Conservation (phyloP, 192 early-diverging fungal species). For the Coemansia sp. region DNA sequence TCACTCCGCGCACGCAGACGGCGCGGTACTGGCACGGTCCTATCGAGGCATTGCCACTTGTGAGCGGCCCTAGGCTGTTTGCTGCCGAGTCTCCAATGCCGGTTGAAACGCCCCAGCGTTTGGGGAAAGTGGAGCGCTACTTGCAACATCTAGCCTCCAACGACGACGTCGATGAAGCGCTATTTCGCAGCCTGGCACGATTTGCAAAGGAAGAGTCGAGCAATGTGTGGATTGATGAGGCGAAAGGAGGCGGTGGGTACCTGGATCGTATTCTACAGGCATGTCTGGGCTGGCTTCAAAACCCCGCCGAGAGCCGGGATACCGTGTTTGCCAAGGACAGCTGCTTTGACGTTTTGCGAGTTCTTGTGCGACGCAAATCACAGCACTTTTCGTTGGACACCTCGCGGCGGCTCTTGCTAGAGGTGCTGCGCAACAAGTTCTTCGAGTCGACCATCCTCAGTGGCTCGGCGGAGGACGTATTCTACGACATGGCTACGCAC, state of each 20-base stretch:
- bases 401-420: slow-evolving; percentile 42
- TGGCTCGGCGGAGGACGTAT: slow-evolving; percentile 54
- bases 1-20: slow-evolving; percentile 49
- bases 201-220: slow-evolving; percentile 56
- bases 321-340: slow-evolving; percentile 54
- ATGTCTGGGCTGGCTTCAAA: slow-evolving; percentile 52
- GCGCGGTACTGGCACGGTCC: slow-evolving; percentile 55
- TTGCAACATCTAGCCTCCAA: slow-evolving; percentile 35
- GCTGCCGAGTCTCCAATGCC: slow-evolving; percentile 44
- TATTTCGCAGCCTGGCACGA: slow-evolving; percentile 53
- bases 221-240: slow-evolving; percentile 31
- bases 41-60: slow-evolving; percentile 20
- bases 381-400: slow-evolving; percentile 44
- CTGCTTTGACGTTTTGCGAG: slow-evolving; percentile 56
- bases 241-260: slow-evolving; percentile 30
- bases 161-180: slow-evolving; percentile 38
- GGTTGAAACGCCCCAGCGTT: slow-evolving; percentile 36
- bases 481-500: slow-evolving; percentile 49
- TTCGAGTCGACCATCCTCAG: slow-evolving; percentile 53
- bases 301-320: slow-evolving; percentile 45
- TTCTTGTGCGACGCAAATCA: slow-evolving; percentile 50
- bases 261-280: slow-evolving; percentile 41
- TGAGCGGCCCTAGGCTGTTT: slow-evolving; percentile 4
- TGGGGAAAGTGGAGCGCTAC: slow-evolving; percentile 29
- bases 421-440: slow-evolving; percentile 51